Percentiles rank a stretch among this genome's conserved stretches.
phyloP scores from a whole-genome alignment of 2,329 filamentous ascomycete genomes.

The Penicillium sp. region DNA sequence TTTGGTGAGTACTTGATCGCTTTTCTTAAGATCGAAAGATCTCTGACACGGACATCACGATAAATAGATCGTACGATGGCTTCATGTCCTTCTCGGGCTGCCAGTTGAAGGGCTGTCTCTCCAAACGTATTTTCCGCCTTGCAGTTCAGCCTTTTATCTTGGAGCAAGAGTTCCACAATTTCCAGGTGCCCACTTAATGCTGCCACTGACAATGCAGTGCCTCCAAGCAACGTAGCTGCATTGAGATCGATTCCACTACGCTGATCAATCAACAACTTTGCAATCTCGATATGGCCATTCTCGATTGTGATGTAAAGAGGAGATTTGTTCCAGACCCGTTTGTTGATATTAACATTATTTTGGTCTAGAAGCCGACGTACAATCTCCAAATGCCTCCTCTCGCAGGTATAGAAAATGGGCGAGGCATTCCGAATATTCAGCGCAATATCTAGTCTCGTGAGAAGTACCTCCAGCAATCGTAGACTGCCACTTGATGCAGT shows the following conservation, averaged over 20 bases:
- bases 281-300: neutral
- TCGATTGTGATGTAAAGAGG: slow-evolving; percentile 1
- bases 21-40: neutral
- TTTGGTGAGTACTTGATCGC: neutral
- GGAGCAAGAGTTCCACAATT: neutral
- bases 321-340: neutral
- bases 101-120: neutral
- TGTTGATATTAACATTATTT: neutral
- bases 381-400: neutral
- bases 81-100: neutral
- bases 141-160: neutral
- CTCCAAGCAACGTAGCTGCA: neutral
- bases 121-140: neutral
- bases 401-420: neutral
- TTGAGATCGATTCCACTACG: neutral
- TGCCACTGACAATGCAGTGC: neutral
- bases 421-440: neutral
- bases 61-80: neutral
- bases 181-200: neutral
- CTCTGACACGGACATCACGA: neutral
- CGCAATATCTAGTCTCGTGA: neutral
- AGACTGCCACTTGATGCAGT: neutral
- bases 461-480: neutral
- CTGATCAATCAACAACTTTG: neutral
- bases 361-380: neutral